Evolutionary conservation across 2,329 filamentous ascomycete species (phyloP), one percentile per base, ranked within the genome.

Genomic region (Colletotrichum siamense): DNA sequence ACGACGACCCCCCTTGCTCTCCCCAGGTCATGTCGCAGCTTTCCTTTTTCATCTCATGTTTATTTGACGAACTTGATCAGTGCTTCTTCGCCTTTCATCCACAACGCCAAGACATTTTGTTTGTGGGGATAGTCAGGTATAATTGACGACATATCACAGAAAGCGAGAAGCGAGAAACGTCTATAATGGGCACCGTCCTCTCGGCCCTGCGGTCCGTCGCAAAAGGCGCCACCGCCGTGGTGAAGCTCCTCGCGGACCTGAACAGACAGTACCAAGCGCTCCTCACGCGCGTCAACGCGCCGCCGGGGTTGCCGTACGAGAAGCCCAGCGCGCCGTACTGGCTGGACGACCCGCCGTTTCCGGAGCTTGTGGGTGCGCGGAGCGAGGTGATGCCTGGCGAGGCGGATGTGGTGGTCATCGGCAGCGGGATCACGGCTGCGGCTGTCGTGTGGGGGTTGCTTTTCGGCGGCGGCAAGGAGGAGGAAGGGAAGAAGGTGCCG

Each of bases 401-500:
- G 8, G 86, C 85, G 8, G 90, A 91, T 73, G 81, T 90, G 3
- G 86, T 89, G 22, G 86, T 91, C 55, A 87, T 91, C 77, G 89
- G 90, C 26, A 91, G 89, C 44, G 91, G 90, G 2, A 91, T 92
- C 75, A 88, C 89, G 3, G 89, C 86, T 12, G 86, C 84, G 5
- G 83, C 84, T 24, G 81, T 87, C 18, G 86, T 85, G 5, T 79
- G 84, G 72, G 66, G 73, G 2, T 13, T 78, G 15, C 77, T 82
- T 1, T 78, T 81, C 2, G 28, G 18, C 6, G 7, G 22, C 8
- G 28, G 26, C 6, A 26, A 7, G 16, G 26, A 28, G n/a, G 15
- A 15, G 30, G 15, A 24, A 8, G 5, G 39, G 15, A n/a, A n/a
- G 30, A 30, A 36, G 52, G 15, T 24, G 24, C 78, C 72, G 28